Evolutionary conservation across 306 rosid species (phyloP).

Genomic region (Acacia confusa): DNA sequence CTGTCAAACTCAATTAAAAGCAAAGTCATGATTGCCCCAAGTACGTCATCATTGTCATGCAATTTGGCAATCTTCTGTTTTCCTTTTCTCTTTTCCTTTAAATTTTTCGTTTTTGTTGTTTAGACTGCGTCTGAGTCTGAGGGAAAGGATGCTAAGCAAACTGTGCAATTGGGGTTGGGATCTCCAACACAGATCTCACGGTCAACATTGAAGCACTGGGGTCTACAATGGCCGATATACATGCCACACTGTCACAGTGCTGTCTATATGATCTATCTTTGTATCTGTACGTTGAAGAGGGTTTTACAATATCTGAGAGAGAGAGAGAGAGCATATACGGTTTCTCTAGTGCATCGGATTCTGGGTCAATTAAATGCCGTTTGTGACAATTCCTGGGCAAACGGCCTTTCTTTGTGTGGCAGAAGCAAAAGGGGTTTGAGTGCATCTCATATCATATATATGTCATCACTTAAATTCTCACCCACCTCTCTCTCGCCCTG

Average conservation of each 20-base stretch:
- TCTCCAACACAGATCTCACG: not conserved
- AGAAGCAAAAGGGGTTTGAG: not conserved
- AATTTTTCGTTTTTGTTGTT: constrained; percentile 2
- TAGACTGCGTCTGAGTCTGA: constrained; percentile 16
- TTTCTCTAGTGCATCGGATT: constrained; percentile 28
- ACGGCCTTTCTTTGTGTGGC: constrained; percentile 32
- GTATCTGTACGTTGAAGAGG: not conserved
- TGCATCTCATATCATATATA: constrained; percentile 12
- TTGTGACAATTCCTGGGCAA: constrained; percentile 45
- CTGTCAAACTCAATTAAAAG: constrained; percentile 45
- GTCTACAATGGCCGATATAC: not conserved
- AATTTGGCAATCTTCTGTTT: constrained; percentile 11
- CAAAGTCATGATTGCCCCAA: constrained; percentile 42
- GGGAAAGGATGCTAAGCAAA: not conserved
- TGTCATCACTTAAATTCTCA: constrained; percentile 33
- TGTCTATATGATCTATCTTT: not conserved
- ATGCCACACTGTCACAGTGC: not conserved
- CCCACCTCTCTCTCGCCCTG: constrained; percentile 36
- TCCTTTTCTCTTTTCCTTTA: not conserved
- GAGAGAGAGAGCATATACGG: too few relatives aligned
- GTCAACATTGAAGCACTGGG: not conserved
- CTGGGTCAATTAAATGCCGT: constrained; percentile 40
- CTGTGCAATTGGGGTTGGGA: constrained; percentile 1
- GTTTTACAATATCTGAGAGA: not conserved
- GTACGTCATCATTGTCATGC: constrained; percentile 56